A percentile compares a stretch with the other conserved stretches of the same genome.
Conservation (phyloP, 1,284 basidiomycete genomes). For the Apiotrichum mycotoxinovorans region DNA sequence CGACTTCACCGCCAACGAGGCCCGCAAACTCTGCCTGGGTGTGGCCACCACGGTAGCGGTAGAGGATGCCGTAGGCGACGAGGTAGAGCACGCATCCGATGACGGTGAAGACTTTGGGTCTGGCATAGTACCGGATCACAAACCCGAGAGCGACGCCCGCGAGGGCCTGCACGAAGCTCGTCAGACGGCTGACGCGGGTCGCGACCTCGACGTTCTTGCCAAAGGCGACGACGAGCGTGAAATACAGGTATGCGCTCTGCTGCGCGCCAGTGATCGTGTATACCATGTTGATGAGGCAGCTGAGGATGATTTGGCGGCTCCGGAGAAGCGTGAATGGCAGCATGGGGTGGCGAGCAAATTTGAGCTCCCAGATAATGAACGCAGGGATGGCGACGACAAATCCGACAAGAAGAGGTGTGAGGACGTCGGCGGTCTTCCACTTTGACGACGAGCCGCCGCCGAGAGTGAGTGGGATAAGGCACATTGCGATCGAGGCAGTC, state of each 20-base stretch:
- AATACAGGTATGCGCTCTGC: slow-evolving; percentile 42
- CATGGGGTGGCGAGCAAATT: slow-evolving; percentile 41
- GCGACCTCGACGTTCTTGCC: slow-evolving; percentile 27
- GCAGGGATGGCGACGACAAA: slow-evolving; percentile 37
- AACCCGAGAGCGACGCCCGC: slow-evolving; percentile 44
- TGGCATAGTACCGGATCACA: slow-evolving; percentile 43
- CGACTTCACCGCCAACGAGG: slow-evolving; percentile 45
- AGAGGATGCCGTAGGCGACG: slow-evolving; percentile 46
- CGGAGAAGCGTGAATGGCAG: slow-evolving; percentile 48
- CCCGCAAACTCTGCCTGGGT: slow-evolving; percentile 24
- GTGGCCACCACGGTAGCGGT: slow-evolving; percentile 45
- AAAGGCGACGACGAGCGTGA: slow-evolving; percentile 45
- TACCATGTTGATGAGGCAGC: slow-evolving; percentile 37
- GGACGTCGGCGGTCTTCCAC: slow-evolving; percentile 43
- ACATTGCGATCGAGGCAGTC: slow-evolving; percentile 15
- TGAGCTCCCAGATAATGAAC: slow-evolving; percentile 47
- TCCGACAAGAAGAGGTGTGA: slow-evolving; percentile 47
- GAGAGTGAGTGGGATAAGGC: slow-evolving; percentile 48
- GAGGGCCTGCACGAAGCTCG: slow-evolving; percentile 48
- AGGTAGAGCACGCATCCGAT: slow-evolving; percentile 32
- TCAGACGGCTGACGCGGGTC: slow-evolving; percentile 43
- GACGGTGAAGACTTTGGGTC: slow-evolving; percentile 49
- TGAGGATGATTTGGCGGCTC: slow-evolving; percentile 45
- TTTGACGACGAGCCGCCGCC: slow-evolving; percentile 31
- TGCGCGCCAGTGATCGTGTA: slow-evolving; percentile 43